Conservation (phyloP, 805 yeast genomes). For the Yamadazyma phyllophila region DNA sequence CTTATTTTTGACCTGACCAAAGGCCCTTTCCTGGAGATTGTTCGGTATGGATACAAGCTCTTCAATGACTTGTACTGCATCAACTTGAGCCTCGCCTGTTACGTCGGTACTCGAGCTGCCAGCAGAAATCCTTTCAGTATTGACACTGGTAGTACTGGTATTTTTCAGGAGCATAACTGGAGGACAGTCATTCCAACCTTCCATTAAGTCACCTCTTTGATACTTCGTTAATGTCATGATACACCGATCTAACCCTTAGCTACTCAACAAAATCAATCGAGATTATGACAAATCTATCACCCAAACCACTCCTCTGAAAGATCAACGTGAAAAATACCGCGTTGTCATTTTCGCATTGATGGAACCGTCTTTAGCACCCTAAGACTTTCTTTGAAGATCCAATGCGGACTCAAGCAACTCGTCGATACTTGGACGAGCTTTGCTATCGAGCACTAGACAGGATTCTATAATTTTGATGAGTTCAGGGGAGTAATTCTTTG, state of each 20-base stretch:
- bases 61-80: conserved; percentile 8
- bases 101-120: no score
- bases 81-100: neutral
- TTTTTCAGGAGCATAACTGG: conserved; percentile 21
- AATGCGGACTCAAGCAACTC: conserved; percentile 53
- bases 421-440: conserved; percentile 61
- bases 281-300: no score
- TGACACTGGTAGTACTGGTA: conserved; percentile 2
- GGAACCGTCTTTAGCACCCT: neutral
- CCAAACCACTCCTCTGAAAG: no score
- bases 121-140: neutral
- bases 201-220: conserved; percentile 38
- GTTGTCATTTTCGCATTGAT: neutral
- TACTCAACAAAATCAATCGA: neutral
- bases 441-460: conserved; percentile 65
- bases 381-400: conserved; percentile 22
- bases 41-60: conserved; percentile 17
- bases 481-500: conserved; percentile 50
- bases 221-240: conserved; percentile 31
- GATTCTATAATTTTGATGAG: conserved; percentile 53
- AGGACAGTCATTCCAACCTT: conserved; percentile 68
- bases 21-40: conserved; percentile 40
- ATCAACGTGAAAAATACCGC: conserved; percentile 2
- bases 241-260: neutral
- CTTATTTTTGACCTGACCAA: conserved; percentile 42